Base-by-base conservation (phyloP, 352 stramenopile species). In the Phytopythium chamaehyphon region DNA sequence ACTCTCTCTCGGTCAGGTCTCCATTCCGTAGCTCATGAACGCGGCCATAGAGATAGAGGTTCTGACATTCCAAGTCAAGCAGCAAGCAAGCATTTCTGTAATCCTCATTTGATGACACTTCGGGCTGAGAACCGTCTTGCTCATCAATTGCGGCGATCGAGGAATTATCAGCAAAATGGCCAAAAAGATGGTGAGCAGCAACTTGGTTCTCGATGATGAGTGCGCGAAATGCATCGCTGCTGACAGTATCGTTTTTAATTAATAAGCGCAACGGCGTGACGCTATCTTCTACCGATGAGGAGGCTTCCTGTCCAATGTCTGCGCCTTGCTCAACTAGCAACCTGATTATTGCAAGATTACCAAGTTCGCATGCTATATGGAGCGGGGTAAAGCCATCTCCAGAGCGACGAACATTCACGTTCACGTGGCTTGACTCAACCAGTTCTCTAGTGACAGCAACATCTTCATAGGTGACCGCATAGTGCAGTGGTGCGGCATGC, bases 401-500 rank as follows among this genome's bases (percentile, higher is more conserved):
- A 9, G 73, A 87, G 16, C 78, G 61, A 0, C 66, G 62, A 1
- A 89, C 78, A 38, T 87, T 80, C 4, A 83, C 73, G 31, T 82
- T 82, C 14, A 76, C 68, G 47, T 73, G 49, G 4, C 26, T 47
- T 10, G 47, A 62, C 0, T 22, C 26, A 12, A 86, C 52, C 1
- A 89, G 63, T 22, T 61, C 55, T 6, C 56, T 49, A 5, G 75
- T 71, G 14, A 86, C 63, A 1, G 47, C 57, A 3, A 66, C 16
- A 16, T 83, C 73, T 40, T 85, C 76, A 31, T 88, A 85, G 35
- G 85, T 69, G 22, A 87, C 76, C 3, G 78, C 76, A 21, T 83
- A 89, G 33, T 89, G 78, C 18, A 90, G 59, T 3, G 78, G 73
- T 0, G 76, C 55, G 0, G 72, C 69, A 19, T 89, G 71, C 38